Percentiles rank a stretch among this genome's conserved stretches.
Conservation (phyloP, 768 basidiomycete species). For the Dacryopinax spathularia region DNA sequence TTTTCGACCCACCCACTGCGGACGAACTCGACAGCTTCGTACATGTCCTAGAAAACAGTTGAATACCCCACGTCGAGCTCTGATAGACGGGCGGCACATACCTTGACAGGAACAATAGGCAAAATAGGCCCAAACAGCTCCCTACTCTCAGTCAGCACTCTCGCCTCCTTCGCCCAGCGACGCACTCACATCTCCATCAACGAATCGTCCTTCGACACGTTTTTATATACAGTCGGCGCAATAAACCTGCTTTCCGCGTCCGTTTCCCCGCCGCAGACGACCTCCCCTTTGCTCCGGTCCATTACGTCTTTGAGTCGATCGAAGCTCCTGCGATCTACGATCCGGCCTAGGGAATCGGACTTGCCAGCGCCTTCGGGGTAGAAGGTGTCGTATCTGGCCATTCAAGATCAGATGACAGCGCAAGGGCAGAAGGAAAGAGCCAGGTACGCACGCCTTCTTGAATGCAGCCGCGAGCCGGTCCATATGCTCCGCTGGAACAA, state of each 20-base stretch:
- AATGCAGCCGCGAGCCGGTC: conserved; percentile 30
- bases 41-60: background rate
- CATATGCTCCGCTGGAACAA: conserved; percentile 32
- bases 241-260: conserved; percentile 44
- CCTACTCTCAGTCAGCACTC: conserved; percentile 25
- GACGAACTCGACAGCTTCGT: background rate
- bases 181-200: conserved; percentile 57
- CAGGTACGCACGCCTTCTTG: conserved; percentile 30
- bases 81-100: conserved; percentile 19
- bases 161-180: background rate
- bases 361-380: conserved; percentile 35
- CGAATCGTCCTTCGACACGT: conserved; percentile 48
- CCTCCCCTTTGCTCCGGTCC: conserved; percentile 49
- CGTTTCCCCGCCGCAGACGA: conserved; percentile 50
- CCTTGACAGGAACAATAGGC: conserved; percentile 57
- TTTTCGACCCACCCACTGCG: background rate
- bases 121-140: conserved; percentile 78
- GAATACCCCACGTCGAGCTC: background rate
- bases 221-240: conserved; percentile 55
- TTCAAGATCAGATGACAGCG: background rate
- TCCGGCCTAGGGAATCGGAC: conserved; percentile 35
- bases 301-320: conserved; percentile 46
- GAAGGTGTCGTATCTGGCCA: conserved; percentile 38
- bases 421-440: background rate
- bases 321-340: conserved; percentile 42